These are phyloP conservation scores for Pharnaceum exiguum DNA, from an alignment of 148 eudicot species.

Conservation along the genomic window DNA sequence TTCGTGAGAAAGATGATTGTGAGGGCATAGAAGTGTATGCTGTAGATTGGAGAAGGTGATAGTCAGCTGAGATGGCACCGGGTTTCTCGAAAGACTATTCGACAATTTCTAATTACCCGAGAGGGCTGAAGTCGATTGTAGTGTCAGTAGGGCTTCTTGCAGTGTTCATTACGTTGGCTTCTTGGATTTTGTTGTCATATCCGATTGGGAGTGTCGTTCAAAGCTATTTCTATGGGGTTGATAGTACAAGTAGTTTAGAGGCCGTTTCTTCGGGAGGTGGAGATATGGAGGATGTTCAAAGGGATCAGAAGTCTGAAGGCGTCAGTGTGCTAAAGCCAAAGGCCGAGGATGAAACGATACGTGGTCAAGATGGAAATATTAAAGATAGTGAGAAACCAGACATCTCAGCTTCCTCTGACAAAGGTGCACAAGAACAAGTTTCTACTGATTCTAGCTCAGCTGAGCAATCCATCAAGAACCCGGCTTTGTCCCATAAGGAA, in stretches of 20 bases:
- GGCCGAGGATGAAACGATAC: too few relatives aligned
- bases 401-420: constrained; percentile 2
- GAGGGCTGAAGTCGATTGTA: constrained; percentile 45
- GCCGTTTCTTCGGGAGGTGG: constrained; percentile 17
- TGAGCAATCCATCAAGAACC: constrained; percentile 3
- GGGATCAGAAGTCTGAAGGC: background rate
- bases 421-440: constrained; percentile 7
- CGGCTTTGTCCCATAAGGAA: background rate
- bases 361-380: background rate
- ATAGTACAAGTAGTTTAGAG: constrained; percentile 18
- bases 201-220: constrained; percentile 63
- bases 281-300: background rate
- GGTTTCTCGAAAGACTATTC: constrained; percentile 35
- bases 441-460: background rate
- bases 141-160: constrained; percentile 67
- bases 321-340: background rate
- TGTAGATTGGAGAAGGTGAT: constrained; percentile 8
- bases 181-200: constrained; percentile 56
- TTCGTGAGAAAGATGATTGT: too few relatives aligned
- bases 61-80: constrained; percentile 29
- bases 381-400: constrained; percentile 1
- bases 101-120: constrained; percentile 44
- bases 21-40: constrained; percentile 4
- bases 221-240: constrained; percentile 54
- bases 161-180: constrained; percentile 58